These are phyloP conservation scores for Globisporangium acanthophoron DNA, from an alignment of 352 stramenopile genomes.

Conservation along the genomic window DNA sequence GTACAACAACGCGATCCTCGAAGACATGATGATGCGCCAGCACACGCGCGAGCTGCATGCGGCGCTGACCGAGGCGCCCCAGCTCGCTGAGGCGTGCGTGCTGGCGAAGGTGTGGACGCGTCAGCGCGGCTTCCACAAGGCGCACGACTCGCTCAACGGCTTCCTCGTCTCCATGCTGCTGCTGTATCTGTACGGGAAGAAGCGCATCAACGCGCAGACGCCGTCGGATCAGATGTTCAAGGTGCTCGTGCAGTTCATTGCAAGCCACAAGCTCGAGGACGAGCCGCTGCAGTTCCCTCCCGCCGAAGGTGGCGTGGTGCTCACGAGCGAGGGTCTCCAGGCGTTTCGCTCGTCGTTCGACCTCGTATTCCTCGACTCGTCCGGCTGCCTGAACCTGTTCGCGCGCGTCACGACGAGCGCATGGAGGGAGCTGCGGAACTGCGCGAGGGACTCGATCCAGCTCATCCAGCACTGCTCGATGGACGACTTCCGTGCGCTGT, in stretches of 20 bases:
- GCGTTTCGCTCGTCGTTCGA: slow-evolving; percentile 65
- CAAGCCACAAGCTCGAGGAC: slow-evolving; percentile 54
- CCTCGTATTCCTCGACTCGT: slow-evolving; percentile 75
- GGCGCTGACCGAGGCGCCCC: slow-evolving; percentile 47
- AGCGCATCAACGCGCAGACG: slow-evolving; percentile 62
- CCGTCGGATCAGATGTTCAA: slow-evolving; percentile 85
- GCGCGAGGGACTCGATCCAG: slow-evolving; percentile 51
- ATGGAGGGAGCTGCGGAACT: slow-evolving; percentile 67
- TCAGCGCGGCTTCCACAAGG: slow-evolving; percentile 74
- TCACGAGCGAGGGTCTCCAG: slow-evolving; percentile 62
- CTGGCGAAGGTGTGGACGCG: slow-evolving; percentile 86
- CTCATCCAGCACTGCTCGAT: slow-evolving; percentile 59
- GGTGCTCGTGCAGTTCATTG: slow-evolving; percentile 78
- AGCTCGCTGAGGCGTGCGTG: slow-evolving; percentile 76
- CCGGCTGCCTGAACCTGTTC: slow-evolving; percentile 71
- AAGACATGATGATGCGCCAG: slow-evolving; percentile 83
- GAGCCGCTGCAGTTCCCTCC: slow-evolving; percentile 67
- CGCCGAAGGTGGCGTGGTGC: slow-evolving; percentile 37
- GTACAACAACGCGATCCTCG: slow-evolving; percentile 90
- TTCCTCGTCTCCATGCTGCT: slow-evolving; percentile 83
- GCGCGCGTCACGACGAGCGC: slow-evolving; percentile 51
- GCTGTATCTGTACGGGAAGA: slow-evolving; percentile 74
- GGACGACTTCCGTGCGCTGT: slow-evolving; percentile 73
- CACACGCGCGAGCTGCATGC: slow-evolving; percentile 82
- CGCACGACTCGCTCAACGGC: slow-evolving; percentile 76